Base-by-base conservation (phyloP, 768 basidiomycete genomes). In the Suillus subaureus region DNA sequence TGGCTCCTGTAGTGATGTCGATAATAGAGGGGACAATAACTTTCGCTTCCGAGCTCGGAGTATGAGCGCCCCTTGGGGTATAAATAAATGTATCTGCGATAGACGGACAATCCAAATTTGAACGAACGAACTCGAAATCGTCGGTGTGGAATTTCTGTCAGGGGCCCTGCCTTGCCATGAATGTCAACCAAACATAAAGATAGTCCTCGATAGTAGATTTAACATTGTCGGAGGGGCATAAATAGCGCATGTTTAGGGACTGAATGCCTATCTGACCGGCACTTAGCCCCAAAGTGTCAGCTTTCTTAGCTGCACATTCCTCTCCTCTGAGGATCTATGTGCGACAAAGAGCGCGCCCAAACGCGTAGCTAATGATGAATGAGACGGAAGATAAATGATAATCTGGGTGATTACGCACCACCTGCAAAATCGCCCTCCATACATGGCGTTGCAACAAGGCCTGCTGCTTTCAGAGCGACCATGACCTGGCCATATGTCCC, bases 401-500 rank as follows among this genome's bases (percentile, higher is more conserved):
- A 16, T 21, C 45, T 55, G 45, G 21, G 49, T 51, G 15, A 33
- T 13, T 18, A 70, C 78, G 31, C 42, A 81, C 81, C 74, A 61
- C 76, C 70, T 16, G 75, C 69, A 35, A 79, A 67, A 13, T 74
- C 72, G 15, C 67, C 69, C 31, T 69, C 76, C 9, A 70, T 52
- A 57, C 77, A 82, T 12, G 76, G 75, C 6, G 70, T 71, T 35
- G 75, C 71, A 31, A 71, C 72, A 68, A 82, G 71, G 45, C 81
- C 81, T 1, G 78, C 81, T 18, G 65, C 71, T 58, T 77, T 68
- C 51, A 82, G 70, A n/a, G 81, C 81, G 28, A 70, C 65, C 75
- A 77, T 75, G 60, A 82, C 68, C 69, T 82, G 81, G 12, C 81
- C 81, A 67, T 81, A 82, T 23, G 81, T 82, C 31, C 81, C 81